Evolutionary conservation across 192 early-diverging fungal genomes (phyloP), one percentile per base, ranked within the genome.

Genomic region (Coemansia aciculifera): DNA sequence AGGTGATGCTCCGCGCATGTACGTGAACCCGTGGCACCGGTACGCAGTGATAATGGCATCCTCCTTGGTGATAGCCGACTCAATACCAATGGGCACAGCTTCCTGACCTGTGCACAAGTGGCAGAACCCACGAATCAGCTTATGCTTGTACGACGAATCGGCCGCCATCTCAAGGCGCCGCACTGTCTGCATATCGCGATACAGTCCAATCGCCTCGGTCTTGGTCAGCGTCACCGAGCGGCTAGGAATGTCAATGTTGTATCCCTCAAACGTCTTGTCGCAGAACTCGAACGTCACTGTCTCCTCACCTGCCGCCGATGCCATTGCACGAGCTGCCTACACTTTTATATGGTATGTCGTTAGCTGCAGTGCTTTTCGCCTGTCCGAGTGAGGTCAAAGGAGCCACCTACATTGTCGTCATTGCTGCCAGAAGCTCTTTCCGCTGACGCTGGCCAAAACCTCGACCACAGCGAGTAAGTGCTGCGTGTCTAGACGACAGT

Each of bases 1-100:
- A 39, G 86, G 72, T 62, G 86, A 77, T 8, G 77, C 90, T 42
- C 92, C 97, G 71, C 95, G 94, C 73, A 89, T 86, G 71, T 90
- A 88, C 38, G 95, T 94, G 86, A 96, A 97, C 19, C 97, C 97
- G 87, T 99, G 97, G 87, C 97, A 99, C 40, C 97, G 89, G 86
- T 99, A 99, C 63, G 97, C 92, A 37, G 97, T 97, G 86, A 97
- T 99, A 59, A 97, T 85, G 11, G 93, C 89, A 86, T 99, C 97
- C n/a, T 91, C 83, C 62, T 83, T 84, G 13, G 90, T 89, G 76
- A 96, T 93, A n/a, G 93, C 95, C 65, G 85, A 71, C 80, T 97
- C 92, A 86, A 99, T 93, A 48, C 97, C 97, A 21, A 95, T 90
- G 31, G 95, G 89, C 43, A 97, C 90, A 46, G 97, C 97, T 83